A percentile compares a stretch with the other conserved stretches of the same genome.
phyloP scores from a whole-genome alignment of 2,329 filamentous ascomycete species.

The Stromatinia cepivora region DNA sequence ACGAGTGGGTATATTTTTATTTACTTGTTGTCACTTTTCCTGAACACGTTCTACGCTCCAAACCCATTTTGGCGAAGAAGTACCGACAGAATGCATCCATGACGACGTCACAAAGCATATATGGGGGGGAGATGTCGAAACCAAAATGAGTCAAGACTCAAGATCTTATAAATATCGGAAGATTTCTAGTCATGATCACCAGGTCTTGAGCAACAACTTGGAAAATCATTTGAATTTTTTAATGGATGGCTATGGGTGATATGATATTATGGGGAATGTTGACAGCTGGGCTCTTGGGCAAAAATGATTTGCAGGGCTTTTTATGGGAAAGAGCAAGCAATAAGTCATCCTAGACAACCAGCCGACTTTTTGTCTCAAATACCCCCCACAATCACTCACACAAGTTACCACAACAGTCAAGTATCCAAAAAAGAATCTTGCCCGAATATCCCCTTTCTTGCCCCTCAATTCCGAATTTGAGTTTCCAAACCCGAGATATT shows the following conservation, averaged over 20 bases:
- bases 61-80: conserved; percentile 14
- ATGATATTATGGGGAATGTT: conserved; percentile 4
- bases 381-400: not conserved
- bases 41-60: conserved; percentile 3
- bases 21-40: not conserved
- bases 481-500: not conserved
- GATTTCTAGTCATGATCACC: conserved; percentile 4
- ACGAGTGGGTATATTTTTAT: conserved; percentile 12
- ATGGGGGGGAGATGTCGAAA: not conserved
- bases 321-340: conserved; percentile 1
- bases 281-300: conserved; percentile 9
- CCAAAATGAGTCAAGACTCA: not conserved
- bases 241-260: not conserved
- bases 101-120: conserved; percentile 16
- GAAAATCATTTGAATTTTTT: not conserved
- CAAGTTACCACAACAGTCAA: not conserved
- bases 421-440: not conserved
- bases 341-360: not conserved
- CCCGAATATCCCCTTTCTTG: not conserved
- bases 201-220: conserved; percentile 6
- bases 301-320: conserved; percentile 10
- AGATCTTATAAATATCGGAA: not conserved
- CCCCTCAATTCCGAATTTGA: conserved; percentile 14
- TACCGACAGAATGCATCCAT: conserved; percentile 9
- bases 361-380: conserved; percentile 4